Conservation (phyloP, 306 rosid genomes). For the Quercus rubra region DNA sequence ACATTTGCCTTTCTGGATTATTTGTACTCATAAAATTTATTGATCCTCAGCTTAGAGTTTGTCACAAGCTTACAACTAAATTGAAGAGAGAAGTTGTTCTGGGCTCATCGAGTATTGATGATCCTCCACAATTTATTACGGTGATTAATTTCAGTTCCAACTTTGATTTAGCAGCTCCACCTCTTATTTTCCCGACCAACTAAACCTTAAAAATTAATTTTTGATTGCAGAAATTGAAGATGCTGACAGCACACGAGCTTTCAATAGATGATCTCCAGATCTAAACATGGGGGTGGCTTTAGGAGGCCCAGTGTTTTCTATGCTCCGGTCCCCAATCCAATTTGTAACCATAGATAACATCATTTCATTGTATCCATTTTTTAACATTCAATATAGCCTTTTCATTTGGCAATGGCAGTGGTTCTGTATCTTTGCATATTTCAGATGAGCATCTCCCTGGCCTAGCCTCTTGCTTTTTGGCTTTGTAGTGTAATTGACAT, state of each 20-base stretch:
- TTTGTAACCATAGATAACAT: conserved; percentile 23
- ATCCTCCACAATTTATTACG: conserved; percentile 83
- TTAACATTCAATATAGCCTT: neutral
- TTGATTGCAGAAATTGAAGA: conserved; percentile 72
- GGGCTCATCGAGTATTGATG: conserved; percentile 89
- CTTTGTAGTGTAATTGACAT: conserved; percentile 21
- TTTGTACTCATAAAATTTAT: conserved; percentile 11
- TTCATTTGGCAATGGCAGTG: neutral
- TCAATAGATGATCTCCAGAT: conserved; percentile 86
- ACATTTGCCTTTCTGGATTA: neutral
- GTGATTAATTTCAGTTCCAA: conserved; percentile 35
- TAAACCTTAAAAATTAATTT: neutral
- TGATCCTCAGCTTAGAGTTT: conserved; percentile 79
- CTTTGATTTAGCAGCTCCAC: neutral
- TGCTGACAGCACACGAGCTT: conserved; percentile 62
- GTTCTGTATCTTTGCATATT: neutral
- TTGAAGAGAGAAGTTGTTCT: conserved; percentile 84
- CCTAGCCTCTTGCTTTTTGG: conserved; percentile 1
- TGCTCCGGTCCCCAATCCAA: conserved; percentile 6
- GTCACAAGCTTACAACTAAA: conserved; percentile 84
- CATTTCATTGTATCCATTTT: conserved; percentile 24
- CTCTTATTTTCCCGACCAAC: neutral
- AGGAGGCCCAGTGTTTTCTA: conserved; percentile 25
- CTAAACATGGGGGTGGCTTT: conserved; percentile 28
- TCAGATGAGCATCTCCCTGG: conserved; percentile 4